These are phyloP conservation scores for Rhizoclosmatium sp. DNA, from an alignment of 192 early-diverging fungal genomes.

Conservation along the genomic window DNA sequence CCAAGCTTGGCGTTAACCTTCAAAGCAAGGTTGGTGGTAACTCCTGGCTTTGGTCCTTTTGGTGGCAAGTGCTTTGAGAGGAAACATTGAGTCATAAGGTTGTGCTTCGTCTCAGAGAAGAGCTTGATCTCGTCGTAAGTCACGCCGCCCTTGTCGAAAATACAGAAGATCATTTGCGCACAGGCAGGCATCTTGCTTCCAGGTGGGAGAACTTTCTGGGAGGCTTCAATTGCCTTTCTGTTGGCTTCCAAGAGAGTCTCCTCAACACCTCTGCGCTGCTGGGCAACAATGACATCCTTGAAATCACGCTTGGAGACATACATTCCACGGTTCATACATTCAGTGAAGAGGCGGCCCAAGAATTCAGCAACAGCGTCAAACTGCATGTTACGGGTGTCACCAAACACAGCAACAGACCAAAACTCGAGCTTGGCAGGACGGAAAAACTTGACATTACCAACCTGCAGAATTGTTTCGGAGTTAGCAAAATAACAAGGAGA, in stretches of 20 bases:
- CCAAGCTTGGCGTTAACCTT: conserved; percentile 44
- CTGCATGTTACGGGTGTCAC: conserved; percentile 24
- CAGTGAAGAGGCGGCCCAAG: conserved; percentile 12
- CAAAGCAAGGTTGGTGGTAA: conserved; percentile 81
- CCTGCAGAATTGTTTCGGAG: neutral
- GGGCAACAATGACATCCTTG: conserved; percentile 19
- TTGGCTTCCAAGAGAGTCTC: conserved; percentile 23
- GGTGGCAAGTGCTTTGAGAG: conserved; percentile 56
- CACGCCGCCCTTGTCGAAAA: neutral
- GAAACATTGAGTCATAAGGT: conserved; percentile 87
- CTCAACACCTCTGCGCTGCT: conserved; percentile 1
- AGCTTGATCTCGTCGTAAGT: conserved; percentile 85
- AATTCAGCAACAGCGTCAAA: conserved; percentile 13
- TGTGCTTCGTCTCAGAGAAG: conserved; percentile 77
- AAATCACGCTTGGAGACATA: conserved; percentile 17
- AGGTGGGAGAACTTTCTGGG: neutral
- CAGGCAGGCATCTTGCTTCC: neutral
- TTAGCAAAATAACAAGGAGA: neutral
- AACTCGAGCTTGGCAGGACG: conserved; percentile 28
- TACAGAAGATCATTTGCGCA: conserved; percentile 34
- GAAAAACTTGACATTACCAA: conserved; percentile 31
- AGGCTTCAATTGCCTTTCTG: neutral
- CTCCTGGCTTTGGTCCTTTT: conserved; percentile 37
- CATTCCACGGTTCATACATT: conserved; percentile 27
- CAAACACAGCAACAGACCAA: conserved; percentile 31